phyloP scores from a whole-genome alignment of 2,329 filamentous ascomycete genomes.

The Alternaria solani region DNA sequence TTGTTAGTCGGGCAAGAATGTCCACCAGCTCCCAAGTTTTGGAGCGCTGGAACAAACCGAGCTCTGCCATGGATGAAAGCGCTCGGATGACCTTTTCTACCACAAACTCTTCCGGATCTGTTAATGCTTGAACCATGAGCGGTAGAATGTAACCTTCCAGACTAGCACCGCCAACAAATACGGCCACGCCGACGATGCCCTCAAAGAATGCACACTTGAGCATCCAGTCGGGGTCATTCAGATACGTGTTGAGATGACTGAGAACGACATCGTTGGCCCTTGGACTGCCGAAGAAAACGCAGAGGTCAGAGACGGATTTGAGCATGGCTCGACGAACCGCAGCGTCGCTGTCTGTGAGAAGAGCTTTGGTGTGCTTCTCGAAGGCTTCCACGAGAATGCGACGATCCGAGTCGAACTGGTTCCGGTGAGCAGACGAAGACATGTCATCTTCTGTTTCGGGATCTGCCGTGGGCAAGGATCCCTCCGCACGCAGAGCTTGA shows the following conservation, averaged over 20 bases:
- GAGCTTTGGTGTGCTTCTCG: slow-evolving; percentile 84
- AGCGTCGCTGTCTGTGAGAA: slow-evolving; percentile 86
- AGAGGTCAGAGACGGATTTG: slow-evolving; percentile 88
- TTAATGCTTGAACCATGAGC: slow-evolving; percentile 92
- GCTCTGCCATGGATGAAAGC: slow-evolving; percentile 83
- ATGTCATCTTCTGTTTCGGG: slow-evolving; percentile 80
- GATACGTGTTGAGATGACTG: slow-evolving; percentile 94
- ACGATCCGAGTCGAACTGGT: slow-evolving; percentile 86
- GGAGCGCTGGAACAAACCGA: slow-evolving; percentile 84
- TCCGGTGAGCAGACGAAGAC: slow-evolving; percentile 75
- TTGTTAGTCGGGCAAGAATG: slow-evolving; percentile 81
- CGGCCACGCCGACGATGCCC: slow-evolving; percentile 89
- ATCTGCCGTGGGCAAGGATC: slow-evolving; percentile 78
- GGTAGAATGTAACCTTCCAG: slow-evolving; percentile 95
- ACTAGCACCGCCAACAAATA: slow-evolving; percentile 86
- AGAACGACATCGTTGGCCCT: slow-evolving; percentile 95
- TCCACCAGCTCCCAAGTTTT: slow-evolving; percentile 90
- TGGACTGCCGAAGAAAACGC: slow-evolving; percentile 92
- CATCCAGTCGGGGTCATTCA: slow-evolving; percentile 97
- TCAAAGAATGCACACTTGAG: slow-evolving; percentile 97
- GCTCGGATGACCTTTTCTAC: slow-evolving; percentile 90
- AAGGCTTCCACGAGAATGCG: slow-evolving; percentile 83
- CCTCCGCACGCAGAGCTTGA: slow-evolving; percentile 83
- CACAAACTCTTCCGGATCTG: slow-evolving; percentile 92
- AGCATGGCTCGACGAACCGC: slow-evolving; percentile 90